Percentiles rank a stretch among this genome's conserved stretches.
phyloP scores from a whole-genome alignment of 2,329 filamentous ascomycete genomes.

The Trematosphaeria pertusa region DNA sequence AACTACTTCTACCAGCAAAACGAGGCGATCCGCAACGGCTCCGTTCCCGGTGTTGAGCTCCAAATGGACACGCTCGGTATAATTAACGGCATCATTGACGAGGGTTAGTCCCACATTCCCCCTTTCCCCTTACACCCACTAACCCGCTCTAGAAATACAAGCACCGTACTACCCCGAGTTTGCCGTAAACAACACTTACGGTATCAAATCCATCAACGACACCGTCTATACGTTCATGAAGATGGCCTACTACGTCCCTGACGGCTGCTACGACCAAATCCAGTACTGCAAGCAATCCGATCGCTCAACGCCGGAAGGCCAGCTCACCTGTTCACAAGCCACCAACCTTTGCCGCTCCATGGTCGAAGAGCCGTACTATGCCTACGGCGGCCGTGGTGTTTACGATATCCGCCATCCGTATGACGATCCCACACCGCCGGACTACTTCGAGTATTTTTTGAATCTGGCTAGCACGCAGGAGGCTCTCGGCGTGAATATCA shows the following conservation, averaged over 20 bases:
- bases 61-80: constrained; percentile 63
- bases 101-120: constrained; percentile 39
- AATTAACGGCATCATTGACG: constrained; percentile 62
- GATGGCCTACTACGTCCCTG: constrained; percentile 53
- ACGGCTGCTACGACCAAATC: constrained; percentile 61
- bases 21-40: constrained; percentile 58
- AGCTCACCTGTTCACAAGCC: constrained; percentile 46
- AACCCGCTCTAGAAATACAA: constrained; percentile 46
- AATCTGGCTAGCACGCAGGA: constrained; percentile 60
- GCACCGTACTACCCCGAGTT: constrained; percentile 56
- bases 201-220: constrained; percentile 56
- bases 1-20: constrained; percentile 65
- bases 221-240: constrained; percentile 55
- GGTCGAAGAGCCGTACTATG: constrained; percentile 54
- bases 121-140: neutral
- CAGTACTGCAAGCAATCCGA: constrained; percentile 50
- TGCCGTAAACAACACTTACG: constrained; percentile 64
- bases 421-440: constrained; percentile 61
- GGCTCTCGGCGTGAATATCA: constrained; percentile 59
- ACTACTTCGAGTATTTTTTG: constrained; percentile 60
- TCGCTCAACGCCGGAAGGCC: constrained; percentile 30
- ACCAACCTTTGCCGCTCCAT: constrained; percentile 52
- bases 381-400: constrained; percentile 54
- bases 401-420: constrained; percentile 62
- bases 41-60: constrained; percentile 55